These are phyloP conservation scores for Daldinia loculata DNA, from an alignment of 495 filamentous ascomycete species.

Conservation along the genomic window DNA sequence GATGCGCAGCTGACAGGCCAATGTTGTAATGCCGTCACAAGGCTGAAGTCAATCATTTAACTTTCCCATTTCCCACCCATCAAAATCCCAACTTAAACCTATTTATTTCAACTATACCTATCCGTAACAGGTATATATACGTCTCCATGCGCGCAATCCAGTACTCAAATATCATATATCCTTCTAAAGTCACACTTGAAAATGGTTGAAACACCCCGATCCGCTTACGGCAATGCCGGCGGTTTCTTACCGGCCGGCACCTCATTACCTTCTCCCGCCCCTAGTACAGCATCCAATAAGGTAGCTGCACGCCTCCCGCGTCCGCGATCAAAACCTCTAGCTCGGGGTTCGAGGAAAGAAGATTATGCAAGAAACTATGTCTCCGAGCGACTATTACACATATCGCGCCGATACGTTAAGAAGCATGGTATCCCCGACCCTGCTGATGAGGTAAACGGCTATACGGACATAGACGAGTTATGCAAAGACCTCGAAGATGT, in stretches of 20 bases:
- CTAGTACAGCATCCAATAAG: conserved; percentile 58
- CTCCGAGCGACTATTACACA: conserved; percentile 66
- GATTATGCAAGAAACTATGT: conserved; percentile 75
- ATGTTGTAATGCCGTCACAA: conserved; percentile 26
- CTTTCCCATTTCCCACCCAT: not conserved
- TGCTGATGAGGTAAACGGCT: conserved; percentile 66
- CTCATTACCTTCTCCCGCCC: conserved; percentile 62
- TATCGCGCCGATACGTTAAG: conserved; percentile 78
- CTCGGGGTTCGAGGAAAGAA: conserved; percentile 78
- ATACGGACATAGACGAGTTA: conserved; percentile 72
- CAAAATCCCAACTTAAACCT: not conserved
- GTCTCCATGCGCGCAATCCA: conserved; percentile 17
- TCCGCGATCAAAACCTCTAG: conserved; percentile 70
- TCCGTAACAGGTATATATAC: not conserved
- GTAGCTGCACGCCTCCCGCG: conserved; percentile 63
- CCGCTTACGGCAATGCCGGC: conserved; percentile 41
- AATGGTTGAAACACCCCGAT: conserved; percentile 51
- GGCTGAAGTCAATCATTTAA: conserved; percentile 3
- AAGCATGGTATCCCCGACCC: conserved; percentile 68
- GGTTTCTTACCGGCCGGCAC: conserved; percentile 59
- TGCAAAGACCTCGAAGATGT: conserved; percentile 74
- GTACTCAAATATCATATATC: not conserved
- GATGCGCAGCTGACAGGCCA: conserved; percentile 11
- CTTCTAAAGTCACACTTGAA: conserved; percentile 16
- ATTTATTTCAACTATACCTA: not conserved